phyloP scores from a whole-genome alignment of 371 early-diverging fungal genomes.

The Rhizopus delemar region DNA sequence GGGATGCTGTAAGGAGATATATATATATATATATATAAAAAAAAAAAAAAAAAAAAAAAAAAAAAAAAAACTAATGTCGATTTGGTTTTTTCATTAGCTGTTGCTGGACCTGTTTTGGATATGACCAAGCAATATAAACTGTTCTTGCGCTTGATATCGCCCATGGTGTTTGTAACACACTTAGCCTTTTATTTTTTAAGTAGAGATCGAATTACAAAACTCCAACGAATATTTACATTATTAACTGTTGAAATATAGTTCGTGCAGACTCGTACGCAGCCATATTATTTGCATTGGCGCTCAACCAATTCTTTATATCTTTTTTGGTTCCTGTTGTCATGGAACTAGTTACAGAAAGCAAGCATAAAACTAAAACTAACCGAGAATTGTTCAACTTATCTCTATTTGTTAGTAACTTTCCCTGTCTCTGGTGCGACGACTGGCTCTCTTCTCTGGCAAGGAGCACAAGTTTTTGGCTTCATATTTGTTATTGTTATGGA shows the following conservation, averaged over 20 bases:
- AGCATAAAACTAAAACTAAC: neutral
- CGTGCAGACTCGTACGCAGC: slow-evolving; percentile 42
- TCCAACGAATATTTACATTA: no score
- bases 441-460: slow-evolving; percentile 53
- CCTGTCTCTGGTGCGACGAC: slow-evolving; percentile 57
- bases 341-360: slow-evolving; percentile 59
- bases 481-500: slow-evolving; percentile 49
- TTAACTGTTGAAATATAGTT: slow-evolving; percentile 18
- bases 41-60: neutral
- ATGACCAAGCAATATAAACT: slow-evolving; percentile 53
- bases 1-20: slow-evolving; percentile 37
- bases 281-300: slow-evolving; percentile 47
- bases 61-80: no score
- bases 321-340: slow-evolving; percentile 54
- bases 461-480: slow-evolving; percentile 53
- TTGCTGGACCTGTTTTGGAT: slow-evolving; percentile 56
- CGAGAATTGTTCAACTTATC: neutral
- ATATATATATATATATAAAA: no score
- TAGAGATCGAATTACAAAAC: slow-evolving; percentile 2
- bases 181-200: slow-evolving; percentile 49
- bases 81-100: slow-evolving; percentile 18
- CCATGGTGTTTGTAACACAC: slow-evolving; percentile 50
- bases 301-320: slow-evolving; percentile 53
- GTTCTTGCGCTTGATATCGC: slow-evolving; percentile 46
- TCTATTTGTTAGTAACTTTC: slow-evolving; percentile 36